Percentiles rank a stretch among this genome's conserved stretches.
phyloP scores from a whole-genome alignment of 306 rosid genomes.

The Luffa aegyptiaca region DNA sequence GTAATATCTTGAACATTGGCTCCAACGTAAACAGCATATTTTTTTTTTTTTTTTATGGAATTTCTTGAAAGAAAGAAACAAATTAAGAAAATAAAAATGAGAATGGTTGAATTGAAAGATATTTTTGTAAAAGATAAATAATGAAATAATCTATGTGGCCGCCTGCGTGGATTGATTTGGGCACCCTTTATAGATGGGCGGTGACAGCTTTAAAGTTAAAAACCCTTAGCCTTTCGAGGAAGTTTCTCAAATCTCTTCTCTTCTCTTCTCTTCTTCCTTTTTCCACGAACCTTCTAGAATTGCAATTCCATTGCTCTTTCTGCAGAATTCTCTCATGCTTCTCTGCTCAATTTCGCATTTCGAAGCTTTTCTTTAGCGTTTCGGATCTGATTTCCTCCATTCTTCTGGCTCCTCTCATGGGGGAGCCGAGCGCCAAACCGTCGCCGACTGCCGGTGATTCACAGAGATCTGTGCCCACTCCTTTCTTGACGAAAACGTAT shows the following conservation, averaged over 20 bases:
- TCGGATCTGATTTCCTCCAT: neutral
- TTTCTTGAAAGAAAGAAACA: neutral
- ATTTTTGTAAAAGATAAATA: neutral
- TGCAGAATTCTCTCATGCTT: neutral
- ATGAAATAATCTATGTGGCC: neutral
- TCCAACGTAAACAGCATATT: neutral
- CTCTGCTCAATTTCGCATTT: neutral
- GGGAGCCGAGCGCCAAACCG: slow-evolving; percentile 29
- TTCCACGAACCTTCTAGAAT: slow-evolving; percentile 77
- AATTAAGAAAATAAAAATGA: neutral
- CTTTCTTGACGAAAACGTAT: slow-evolving; percentile 68
- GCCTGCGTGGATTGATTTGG: neutral
- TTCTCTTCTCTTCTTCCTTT: neutral
- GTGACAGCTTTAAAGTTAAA: neutral
- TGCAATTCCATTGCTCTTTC: neutral
- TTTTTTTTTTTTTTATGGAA: neutral
- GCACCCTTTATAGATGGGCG: neutral
- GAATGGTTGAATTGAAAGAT: neutral
- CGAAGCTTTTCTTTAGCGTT: neutral
- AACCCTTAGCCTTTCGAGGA: neutral
- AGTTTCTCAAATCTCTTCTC: neutral
- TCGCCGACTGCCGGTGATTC: slow-evolving; percentile 11
- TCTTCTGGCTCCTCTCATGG: slow-evolving; percentile 42
- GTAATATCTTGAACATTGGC: neutral
- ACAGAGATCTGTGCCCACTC: slow-evolving; percentile 59